These are phyloP conservation scores for Ascochyta lentis DNA, from an alignment of 2,329 filamentous ascomycete species.

Conservation along the genomic window DNA sequence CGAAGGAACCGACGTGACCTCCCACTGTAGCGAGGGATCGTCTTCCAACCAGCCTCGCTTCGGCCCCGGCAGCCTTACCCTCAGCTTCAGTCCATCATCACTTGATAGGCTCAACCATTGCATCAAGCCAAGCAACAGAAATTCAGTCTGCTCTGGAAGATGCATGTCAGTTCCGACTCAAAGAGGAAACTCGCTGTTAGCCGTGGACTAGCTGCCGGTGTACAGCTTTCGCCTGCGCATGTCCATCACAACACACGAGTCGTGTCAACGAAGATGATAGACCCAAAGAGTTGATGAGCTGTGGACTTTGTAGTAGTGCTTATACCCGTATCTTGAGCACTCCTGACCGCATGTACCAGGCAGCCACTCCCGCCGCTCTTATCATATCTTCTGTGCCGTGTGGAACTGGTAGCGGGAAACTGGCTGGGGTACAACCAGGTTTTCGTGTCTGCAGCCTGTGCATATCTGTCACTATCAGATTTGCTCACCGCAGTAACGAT, in stretches of 20 bases:
- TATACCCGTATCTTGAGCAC: slow-evolving; percentile 2
- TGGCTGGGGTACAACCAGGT: background rate
- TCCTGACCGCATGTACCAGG: slow-evolving; percentile 2
- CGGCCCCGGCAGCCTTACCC: slow-evolving; percentile 10
- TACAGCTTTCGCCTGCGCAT: slow-evolving; percentile 5
- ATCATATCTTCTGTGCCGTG: background rate
- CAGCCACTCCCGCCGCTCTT: slow-evolving; percentile 10
- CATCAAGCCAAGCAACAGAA: background rate
- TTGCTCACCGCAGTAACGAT: background rate
- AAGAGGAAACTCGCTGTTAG: background rate
- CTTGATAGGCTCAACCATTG: background rate
- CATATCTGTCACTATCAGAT: slow-evolving; percentile 5
- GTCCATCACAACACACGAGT: slow-evolving; percentile 3
- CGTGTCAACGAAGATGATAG: background rate
- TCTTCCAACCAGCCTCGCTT: background rate
- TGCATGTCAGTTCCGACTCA: background rate
- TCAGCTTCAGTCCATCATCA: slow-evolving; percentile 1
- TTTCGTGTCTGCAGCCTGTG: slow-evolving; percentile 9
- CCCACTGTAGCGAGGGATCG: slow-evolving; percentile 4
- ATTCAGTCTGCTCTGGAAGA: background rate
- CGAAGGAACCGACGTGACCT: slow-evolving; percentile 2
- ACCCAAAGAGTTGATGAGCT: background rate
- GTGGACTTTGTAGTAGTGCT: background rate
- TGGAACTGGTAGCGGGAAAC: background rate
- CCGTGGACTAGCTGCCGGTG: background rate